Base-by-base conservation (phyloP, 441 rosid genomes). In the Capsella rubella region DNA sequence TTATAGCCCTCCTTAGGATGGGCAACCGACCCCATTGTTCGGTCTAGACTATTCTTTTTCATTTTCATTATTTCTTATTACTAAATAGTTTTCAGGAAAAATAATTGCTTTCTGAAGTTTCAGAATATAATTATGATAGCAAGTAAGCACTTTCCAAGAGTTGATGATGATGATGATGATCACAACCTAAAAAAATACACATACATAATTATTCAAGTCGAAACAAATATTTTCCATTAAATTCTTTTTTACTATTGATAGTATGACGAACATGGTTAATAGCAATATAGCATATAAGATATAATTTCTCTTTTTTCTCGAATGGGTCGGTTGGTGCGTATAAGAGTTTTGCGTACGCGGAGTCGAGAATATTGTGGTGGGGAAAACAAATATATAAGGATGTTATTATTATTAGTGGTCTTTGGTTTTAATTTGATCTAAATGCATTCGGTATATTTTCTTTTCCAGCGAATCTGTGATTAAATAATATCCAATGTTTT, bases 341-440 rank as follows among this genome's bases (percentile, higher is more conserved):
- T 65, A 71, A 77, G 71, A 64, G 27, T 66, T 66, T 71, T 18
- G 69, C 15, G 46, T 72, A 59, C 34, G 72, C 76, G 57, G 7
- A 64, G 63, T 42, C 57, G 77, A 77, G 50, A 66, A 77, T 72
- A 77, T 51, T 59, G 3, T 72, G 73, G 65, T 72, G 77, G 69
- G 37, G 28, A 32, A 7, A 32, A 32, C 4, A 6, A 25, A 58
- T n/a, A n/a, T 21, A 58, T 39, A 31, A 51, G 35, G 67, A 59
- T 67, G 58, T 51, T 21, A 21, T 21, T 21, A 76, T 58, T 58
- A 71, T 65, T 64, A 16, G 52, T 77, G 72, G 72, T 51, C 43
- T 21, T 42, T 64, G 55, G 62, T 64, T 56, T 40, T 37, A 47
- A 15, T 71, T 49, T 56, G 40, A 40, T 76, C 46, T 39, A 58